Percentiles rank a stretch among this genome's conserved stretches.
Conservation (phyloP, 257 asterid genomes). For the Solanum tarijense region DNA sequence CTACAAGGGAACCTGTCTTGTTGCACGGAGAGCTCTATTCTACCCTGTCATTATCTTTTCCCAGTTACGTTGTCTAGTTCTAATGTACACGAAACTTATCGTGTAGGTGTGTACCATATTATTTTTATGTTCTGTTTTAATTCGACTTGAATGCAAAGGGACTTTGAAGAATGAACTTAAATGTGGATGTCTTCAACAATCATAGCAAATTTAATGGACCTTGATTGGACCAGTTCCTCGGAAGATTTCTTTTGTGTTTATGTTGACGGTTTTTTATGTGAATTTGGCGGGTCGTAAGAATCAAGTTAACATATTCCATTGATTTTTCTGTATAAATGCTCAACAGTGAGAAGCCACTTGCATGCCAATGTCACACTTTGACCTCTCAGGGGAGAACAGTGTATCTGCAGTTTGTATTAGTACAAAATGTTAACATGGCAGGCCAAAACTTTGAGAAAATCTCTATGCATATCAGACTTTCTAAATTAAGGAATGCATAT, state of each 20-base stretch:
- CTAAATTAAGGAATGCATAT: not conserved
- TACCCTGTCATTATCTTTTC: constrained; percentile 4
- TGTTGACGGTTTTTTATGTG: not conserved
- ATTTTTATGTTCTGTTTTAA: not conserved
- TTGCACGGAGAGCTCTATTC: not conserved
- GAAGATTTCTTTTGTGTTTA: not conserved
- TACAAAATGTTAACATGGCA: not conserved
- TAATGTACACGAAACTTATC: constrained; percentile 19
- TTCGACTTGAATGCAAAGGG: constrained; percentile 18
- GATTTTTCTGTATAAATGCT: not conserved
- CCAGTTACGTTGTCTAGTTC: constrained; percentile 18
- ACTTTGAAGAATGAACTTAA: constrained; percentile 3
- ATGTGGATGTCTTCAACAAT: constrained; percentile 8
- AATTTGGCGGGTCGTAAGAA: not conserved
- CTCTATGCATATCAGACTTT: not conserved
- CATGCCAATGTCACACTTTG: not conserved
- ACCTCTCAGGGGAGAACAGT: not conserved
- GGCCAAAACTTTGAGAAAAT: not conserved
- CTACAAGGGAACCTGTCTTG: not conserved
- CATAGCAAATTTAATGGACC: constrained; percentile 16
- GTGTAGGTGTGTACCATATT: constrained; percentile 27
- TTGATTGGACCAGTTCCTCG: constrained; percentile 9
- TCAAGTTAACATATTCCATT: not conserved
- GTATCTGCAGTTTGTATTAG: not conserved
- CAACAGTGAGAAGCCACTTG: not conserved